These are phyloP conservation scores for Pestalotiopsis sp. DNA, from an alignment of 2,329 filamentous ascomycete genomes.

Conservation along the genomic window DNA sequence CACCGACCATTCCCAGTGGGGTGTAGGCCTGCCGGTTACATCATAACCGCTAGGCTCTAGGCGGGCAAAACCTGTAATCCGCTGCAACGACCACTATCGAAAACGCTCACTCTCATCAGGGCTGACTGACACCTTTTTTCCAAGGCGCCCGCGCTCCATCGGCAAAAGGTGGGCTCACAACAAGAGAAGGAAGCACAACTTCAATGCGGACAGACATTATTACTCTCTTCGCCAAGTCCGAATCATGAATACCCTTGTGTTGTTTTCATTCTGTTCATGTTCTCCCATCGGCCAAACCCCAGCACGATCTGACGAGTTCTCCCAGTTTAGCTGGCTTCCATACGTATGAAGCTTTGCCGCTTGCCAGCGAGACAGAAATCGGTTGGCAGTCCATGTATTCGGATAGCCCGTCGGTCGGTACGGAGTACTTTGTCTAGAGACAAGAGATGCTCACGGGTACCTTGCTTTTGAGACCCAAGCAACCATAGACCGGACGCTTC, in stretches of 20 bases:
- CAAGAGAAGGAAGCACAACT: not conserved
- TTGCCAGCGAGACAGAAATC: not conserved
- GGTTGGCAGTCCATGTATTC: not conserved
- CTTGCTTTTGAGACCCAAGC: not conserved
- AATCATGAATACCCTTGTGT: not conserved
- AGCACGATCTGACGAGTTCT: not conserved
- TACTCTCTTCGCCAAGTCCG: not conserved
- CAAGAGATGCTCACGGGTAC: not conserved
- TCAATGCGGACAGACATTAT: not conserved
- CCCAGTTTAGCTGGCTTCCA: not conserved
- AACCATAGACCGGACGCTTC: not conserved
- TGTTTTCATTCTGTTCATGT: not conserved
- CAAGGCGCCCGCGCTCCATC: not conserved
- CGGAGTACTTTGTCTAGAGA: not conserved
- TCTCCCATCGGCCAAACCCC: not conserved
- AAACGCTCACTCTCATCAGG: not conserved
- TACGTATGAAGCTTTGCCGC: not conserved
- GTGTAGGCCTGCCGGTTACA: constrained; percentile 11
- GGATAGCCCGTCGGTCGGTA: not conserved
- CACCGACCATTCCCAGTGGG: not conserved
- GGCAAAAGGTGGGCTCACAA: not conserved
- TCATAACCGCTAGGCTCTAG: constrained; percentile 6
- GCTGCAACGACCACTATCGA: not conserved
- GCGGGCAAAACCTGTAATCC: constrained; percentile 12
- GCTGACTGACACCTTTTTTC: constrained; percentile 1